These are phyloP conservation scores for Inosperma sp. DNA, from an alignment of 768 basidiomycete genomes.

Conservation along the genomic window DNA sequence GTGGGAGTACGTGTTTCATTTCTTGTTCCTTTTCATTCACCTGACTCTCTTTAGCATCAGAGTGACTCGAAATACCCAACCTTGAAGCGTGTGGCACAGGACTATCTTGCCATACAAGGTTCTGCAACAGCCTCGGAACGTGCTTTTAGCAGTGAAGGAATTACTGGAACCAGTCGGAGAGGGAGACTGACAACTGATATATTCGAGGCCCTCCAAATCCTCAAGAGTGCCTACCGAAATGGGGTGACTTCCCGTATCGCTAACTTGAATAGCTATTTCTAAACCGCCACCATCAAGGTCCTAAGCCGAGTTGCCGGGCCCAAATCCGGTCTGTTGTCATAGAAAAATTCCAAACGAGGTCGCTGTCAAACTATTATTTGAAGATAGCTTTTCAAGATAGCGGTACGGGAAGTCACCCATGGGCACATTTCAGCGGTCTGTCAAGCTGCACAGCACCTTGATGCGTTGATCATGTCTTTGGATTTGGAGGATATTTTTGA, in stretches of 20 bases:
- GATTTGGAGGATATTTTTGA: neutral
- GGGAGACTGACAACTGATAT: slow-evolving; percentile 19
- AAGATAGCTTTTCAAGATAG: too few species aligned
- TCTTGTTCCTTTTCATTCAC: neutral
- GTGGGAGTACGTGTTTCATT: neutral
- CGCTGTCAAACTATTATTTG: too few species aligned
- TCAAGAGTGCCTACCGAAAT: slow-evolving; percentile 27
- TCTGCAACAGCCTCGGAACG: slow-evolving; percentile 25
- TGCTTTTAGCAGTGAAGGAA: slow-evolving; percentile 24
- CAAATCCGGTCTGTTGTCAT: too few species aligned
- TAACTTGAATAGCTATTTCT: too few species aligned
- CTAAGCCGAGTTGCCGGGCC: too few species aligned
- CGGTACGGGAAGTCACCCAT: too few species aligned
- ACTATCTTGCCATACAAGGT: slow-evolving; percentile 27
- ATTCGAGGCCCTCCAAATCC: slow-evolving; percentile 26
- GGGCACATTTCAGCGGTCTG: slow-evolving; percentile 17
- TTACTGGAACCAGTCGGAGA: slow-evolving; percentile 19
- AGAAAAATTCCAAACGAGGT: too few species aligned
- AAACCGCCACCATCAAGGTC: too few species aligned
- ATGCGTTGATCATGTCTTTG: neutral
- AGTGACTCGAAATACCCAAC: slow-evolving; percentile 18
- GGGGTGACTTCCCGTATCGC: too few species aligned
- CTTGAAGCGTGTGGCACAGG: slow-evolving; percentile 20
- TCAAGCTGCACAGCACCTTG: neutral
- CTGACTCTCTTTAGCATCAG: slow-evolving; percentile 16